Conservation (phyloP, 495 filamentous ascomycete genomes). For the Penicillium cosmopolitanum region DNA sequence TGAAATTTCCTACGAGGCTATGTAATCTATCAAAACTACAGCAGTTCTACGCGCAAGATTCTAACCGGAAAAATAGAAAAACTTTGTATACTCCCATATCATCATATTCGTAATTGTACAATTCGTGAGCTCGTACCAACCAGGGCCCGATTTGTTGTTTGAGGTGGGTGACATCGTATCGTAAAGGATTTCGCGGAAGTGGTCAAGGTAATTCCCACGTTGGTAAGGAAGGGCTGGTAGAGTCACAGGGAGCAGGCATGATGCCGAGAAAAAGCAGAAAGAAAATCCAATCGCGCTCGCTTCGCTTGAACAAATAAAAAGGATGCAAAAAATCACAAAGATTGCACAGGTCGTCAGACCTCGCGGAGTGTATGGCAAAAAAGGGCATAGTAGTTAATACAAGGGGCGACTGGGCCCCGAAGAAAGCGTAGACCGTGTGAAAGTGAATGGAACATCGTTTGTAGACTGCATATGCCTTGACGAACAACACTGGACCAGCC, state of each 20-base stretch:
- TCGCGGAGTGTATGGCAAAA: constrained; percentile 13
- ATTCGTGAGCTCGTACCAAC: constrained; percentile 10
- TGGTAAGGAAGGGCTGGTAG: not conserved
- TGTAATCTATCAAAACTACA: not conserved
- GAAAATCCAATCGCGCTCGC: constrained; percentile 15
- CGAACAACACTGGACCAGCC: constrained; percentile 19
- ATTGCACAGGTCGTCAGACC: constrained; percentile 13
- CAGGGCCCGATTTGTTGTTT: constrained; percentile 2
- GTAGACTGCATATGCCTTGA: constrained; percentile 19
- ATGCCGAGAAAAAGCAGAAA: not conserved
- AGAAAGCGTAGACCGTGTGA: constrained; percentile 11
- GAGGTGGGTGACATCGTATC: not conserved
- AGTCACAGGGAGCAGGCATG: constrained; percentile 2
- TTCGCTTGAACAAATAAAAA: constrained; percentile 10
- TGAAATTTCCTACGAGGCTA: too few species aligned
- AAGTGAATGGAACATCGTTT: constrained; percentile 28
- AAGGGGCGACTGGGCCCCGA: not conserved
- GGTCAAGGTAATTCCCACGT: constrained; percentile 9
- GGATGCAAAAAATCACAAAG: not conserved
- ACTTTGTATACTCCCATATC: not conserved
- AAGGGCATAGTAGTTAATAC: constrained; percentile 1
- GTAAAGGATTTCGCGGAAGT: not conserved
- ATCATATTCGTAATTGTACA: constrained; percentile 9
- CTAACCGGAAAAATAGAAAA: not conserved
- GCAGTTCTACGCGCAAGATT: not conserved